These are phyloP conservation scores for Lyophyllum decastes DNA, from an alignment of 768 basidiomycete genomes.

Conservation along the genomic window DNA sequence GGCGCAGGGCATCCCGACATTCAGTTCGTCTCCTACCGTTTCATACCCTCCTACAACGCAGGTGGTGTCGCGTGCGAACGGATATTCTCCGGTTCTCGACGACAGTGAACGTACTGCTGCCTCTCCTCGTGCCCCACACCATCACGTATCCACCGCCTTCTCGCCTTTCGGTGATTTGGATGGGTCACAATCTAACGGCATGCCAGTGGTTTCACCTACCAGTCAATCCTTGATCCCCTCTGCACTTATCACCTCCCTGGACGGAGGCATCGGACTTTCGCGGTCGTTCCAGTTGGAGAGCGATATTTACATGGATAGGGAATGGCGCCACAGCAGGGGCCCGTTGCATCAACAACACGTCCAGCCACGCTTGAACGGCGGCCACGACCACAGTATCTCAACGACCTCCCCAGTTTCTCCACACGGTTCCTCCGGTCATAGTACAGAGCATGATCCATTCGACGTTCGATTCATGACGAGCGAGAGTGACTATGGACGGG, in stretches of 20 bases:
- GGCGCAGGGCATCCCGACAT: constrained; percentile 30
- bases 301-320: constrained; percentile 51
- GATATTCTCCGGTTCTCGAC: constrained; percentile 39
- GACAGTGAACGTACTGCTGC: constrained; percentile 36
- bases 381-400: constrained; percentile 12
- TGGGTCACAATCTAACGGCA: constrained; percentile 13
- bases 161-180: constrained; percentile 56
- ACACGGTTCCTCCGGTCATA: constrained; percentile 25
- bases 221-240: constrained; percentile 57
- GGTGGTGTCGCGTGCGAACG: constrained; percentile 32
- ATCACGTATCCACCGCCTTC: constrained; percentile 36
- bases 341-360: constrained; percentile 10
- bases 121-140: constrained; percentile 16
- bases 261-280: constrained; percentile 38
- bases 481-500: constrained; percentile 16
- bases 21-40: constrained; percentile 13
- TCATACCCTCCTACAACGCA: constrained; percentile 8
- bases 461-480: constrained; percentile 39
- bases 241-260: constrained; percentile 56
- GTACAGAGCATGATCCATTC: constrained; percentile 46
- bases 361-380: constrained; percentile 10
- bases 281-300: constrained; percentile 54
- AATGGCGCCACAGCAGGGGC: constrained; percentile 41
- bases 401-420: constrained; percentile 44
- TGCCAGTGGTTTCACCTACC: constrained; percentile 37